These are phyloP conservation scores for Xylaria bambusicola DNA, from an alignment of 495 filamentous ascomycete genomes.

Conservation along the genomic window DNA sequence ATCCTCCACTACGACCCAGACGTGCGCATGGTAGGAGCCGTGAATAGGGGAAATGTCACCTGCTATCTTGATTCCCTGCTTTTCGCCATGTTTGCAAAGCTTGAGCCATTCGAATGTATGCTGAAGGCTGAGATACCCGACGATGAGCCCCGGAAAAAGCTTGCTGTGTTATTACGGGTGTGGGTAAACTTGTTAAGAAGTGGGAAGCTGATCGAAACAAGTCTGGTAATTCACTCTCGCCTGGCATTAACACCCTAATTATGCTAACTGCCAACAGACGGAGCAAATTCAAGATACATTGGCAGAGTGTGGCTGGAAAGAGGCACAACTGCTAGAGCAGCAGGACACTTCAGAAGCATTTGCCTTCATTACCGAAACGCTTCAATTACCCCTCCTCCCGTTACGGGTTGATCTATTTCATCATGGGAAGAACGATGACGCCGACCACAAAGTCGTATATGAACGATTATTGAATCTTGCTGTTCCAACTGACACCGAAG, in stretches of 20 bases:
- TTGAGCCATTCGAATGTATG: slow-evolving; percentile 90
- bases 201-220: slow-evolving; percentile 80
- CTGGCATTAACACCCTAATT: background rate
- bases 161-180: slow-evolving; percentile 73
- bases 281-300: slow-evolving; percentile 78
- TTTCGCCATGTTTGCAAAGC: slow-evolving; percentile 92
- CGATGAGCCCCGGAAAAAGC: slow-evolving; percentile 68
- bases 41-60: slow-evolving; percentile 82
- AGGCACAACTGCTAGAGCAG: slow-evolving; percentile 72
- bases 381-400: slow-evolving; percentile 85
- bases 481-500: slow-evolving; percentile 66
- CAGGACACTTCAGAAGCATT: slow-evolving; percentile 97
- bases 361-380: slow-evolving; percentile 84
- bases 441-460: slow-evolving; percentile 92
- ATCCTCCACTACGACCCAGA: slow-evolving; percentile 70
- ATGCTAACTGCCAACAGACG: slow-evolving; percentile 60
- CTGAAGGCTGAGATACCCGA: slow-evolving; percentile 62
- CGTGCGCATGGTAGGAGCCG: slow-evolving; percentile 77
- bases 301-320: slow-evolving; percentile 88
- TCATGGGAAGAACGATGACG: slow-evolving; percentile 75
- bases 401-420: slow-evolving; percentile 96
- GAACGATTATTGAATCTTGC: slow-evolving; percentile 91
- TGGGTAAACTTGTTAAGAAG: slow-evolving; percentile 92
- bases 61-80: slow-evolving; percentile 92
- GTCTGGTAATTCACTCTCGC: slow-evolving; percentile 64